phyloP scores from a whole-genome alignment of 805 yeast genomes.

The Saturnispora zaruensis region DNA sequence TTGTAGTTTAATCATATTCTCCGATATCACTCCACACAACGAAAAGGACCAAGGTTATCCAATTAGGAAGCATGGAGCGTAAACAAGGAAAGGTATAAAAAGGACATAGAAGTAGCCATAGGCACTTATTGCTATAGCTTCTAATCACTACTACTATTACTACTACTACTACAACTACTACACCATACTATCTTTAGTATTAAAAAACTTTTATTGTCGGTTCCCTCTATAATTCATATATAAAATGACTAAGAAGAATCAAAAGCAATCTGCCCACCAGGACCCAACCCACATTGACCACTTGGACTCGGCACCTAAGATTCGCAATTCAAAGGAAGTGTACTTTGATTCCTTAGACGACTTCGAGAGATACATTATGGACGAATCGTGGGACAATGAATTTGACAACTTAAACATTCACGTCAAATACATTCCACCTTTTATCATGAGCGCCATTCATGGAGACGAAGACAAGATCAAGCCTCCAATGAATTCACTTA shows the following conservation, averaged over 20 bases:
- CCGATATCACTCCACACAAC: constrained; percentile 1
- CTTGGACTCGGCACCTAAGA: constrained; percentile 22
- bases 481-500: constrained; percentile 63
- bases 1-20: neutral
- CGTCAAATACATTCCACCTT: constrained; percentile 64
- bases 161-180: neutral
- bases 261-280: constrained; percentile 12
- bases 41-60: neutral
- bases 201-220: no score
- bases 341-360: constrained; percentile 54
- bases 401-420: constrained; percentile 61
- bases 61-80: neutral
- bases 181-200: neutral
- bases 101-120: neutral
- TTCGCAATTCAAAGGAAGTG: constrained; percentile 25
- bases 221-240: neutral
- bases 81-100: neutral
- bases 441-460: constrained; percentile 56
- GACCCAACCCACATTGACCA: constrained; percentile 28
- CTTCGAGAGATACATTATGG: constrained; percentile 57
- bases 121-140: no score
- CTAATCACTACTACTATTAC: neutral
- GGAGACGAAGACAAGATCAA: constrained; percentile 64
- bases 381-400: constrained; percentile 72
- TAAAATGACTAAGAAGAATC: constrained; percentile 21